These are phyloP conservation scores for Alternaria novae-zelandiae DNA, from an alignment of 2,329 filamentous ascomycete species.

Conservation along the genomic window DNA sequence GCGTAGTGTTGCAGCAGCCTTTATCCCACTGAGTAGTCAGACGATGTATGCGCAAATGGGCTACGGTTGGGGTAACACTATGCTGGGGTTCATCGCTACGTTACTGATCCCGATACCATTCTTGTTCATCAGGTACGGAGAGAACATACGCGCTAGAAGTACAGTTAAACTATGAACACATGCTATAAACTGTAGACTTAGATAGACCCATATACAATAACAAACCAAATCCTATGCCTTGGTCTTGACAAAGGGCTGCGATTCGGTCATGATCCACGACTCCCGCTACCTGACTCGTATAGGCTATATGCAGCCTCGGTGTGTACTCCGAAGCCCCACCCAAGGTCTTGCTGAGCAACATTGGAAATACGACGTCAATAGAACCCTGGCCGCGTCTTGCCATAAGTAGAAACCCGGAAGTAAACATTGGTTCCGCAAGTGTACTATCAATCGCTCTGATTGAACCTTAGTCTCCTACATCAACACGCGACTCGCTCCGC, in stretches of 20 bases:
- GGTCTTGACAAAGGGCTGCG: neutral
- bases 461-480: neutral
- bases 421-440: neutral
- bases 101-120: constrained; percentile 44
- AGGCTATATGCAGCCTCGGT: constrained; percentile 10
- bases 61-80: constrained; percentile 49
- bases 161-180: constrained; percentile 35
- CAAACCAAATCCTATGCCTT: neutral
- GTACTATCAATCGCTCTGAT: neutral
- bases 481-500: neutral
- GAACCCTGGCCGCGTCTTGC: neutral
- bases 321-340: neutral
- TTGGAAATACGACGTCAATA: constrained; percentile 4
- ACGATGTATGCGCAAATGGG: constrained; percentile 50
- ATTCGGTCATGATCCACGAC: neutral
- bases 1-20: constrained; percentile 46
- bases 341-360: neutral
- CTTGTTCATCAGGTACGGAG: constrained; percentile 45
- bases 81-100: constrained; percentile 45
- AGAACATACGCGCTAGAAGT: constrained; percentile 34
- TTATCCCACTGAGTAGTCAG: constrained; percentile 49
- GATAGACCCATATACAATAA: neutral
- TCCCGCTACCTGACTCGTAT: constrained; percentile 10
- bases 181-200: neutral
- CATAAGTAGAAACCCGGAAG: neutral